Conservation (phyloP, 495 filamentous ascomycete species). For the Aspergillus baeticus region DNA sequence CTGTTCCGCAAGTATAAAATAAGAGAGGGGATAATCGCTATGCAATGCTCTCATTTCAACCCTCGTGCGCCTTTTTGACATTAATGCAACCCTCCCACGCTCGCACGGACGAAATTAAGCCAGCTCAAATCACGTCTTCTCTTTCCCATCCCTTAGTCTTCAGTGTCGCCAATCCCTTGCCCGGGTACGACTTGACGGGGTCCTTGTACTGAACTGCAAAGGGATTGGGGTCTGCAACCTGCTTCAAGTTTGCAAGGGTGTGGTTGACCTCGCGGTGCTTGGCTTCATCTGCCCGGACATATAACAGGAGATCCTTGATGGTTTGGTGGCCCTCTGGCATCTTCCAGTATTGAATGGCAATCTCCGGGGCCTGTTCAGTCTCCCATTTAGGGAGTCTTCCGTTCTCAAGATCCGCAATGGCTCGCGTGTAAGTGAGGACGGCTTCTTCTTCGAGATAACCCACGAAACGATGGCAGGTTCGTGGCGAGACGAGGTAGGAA, state of each 20-base stretch:
- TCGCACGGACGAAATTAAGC: background rate
- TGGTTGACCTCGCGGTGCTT: conserved; percentile 98
- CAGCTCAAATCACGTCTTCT: conserved; percentile 67
- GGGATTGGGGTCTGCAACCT: conserved; percentile 84
- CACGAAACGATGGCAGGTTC: conserved; percentile 92
- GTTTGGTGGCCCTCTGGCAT: conserved; percentile 82
- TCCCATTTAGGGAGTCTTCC: conserved; percentile 83
- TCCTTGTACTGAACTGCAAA: conserved; percentile 77
- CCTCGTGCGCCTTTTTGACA: background rate
- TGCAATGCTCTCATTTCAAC: background rate
- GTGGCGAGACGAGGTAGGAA: conserved; percentile 82
- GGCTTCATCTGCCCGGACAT: conserved; percentile 92
- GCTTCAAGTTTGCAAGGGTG: conserved; percentile 80
- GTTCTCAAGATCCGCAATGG: conserved; percentile 79
- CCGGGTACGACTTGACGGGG: conserved; percentile 58
- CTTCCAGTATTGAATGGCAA: conserved; percentile 86
- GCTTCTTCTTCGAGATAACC: conserved; percentile 97
- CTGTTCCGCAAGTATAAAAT: background rate
- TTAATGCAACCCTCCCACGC: background rate
- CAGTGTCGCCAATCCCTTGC: conserved; percentile 65
- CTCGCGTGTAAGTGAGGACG: conserved; percentile 89
- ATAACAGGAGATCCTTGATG: conserved; percentile 83
- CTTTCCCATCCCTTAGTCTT: conserved; percentile 79
- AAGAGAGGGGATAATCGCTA: conserved; percentile 7
- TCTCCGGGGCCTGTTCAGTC: conserved; percentile 76